A percentile compares a stretch with the other conserved stretches of the same genome.
These are phyloP conservation scores for Ajuga reptans DNA, from an alignment of 305 asterid genomes.

Conservation along the genomic window DNA sequence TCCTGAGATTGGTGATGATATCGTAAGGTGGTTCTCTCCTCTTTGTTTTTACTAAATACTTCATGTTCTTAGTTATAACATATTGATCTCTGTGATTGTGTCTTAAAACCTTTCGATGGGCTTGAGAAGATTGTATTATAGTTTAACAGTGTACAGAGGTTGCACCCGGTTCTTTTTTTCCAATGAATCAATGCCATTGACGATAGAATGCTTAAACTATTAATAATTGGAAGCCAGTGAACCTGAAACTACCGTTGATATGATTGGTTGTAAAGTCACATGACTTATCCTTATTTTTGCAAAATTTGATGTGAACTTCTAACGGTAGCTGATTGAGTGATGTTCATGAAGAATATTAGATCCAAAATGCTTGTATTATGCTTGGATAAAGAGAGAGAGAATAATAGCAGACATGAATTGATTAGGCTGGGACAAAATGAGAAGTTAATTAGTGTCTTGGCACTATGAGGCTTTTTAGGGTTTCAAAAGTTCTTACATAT, in stretches of 20 bases:
- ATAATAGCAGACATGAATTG: neutral
- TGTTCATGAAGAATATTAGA: neutral
- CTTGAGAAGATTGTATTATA: neutral
- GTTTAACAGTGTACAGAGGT: neutral
- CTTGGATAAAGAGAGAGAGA: neutral
- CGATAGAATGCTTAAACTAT: neutral
- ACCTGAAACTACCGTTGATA: neutral
- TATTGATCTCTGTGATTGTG: neutral
- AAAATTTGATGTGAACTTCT: constrained; percentile 7
- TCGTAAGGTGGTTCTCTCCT: constrained; percentile 58
- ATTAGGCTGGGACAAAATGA: neutral
- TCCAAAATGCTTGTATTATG: neutral
- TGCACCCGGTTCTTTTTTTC: neutral
- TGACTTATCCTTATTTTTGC: neutral
- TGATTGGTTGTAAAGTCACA: neutral
- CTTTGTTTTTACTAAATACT: constrained; percentile 12
- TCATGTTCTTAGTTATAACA: neutral
- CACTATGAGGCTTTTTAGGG: neutral
- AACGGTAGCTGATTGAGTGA: neutral
- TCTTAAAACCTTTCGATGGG: neutral
- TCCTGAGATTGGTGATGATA: constrained; percentile 92
- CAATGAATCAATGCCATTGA: neutral
- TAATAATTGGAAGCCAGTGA: neutral
- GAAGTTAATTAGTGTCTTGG: neutral
- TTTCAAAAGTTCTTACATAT: neutral